These are phyloP conservation scores for Wickerhamomyces queroliae DNA, from an alignment of 805 yeast genomes.

Conservation along the genomic window DNA sequence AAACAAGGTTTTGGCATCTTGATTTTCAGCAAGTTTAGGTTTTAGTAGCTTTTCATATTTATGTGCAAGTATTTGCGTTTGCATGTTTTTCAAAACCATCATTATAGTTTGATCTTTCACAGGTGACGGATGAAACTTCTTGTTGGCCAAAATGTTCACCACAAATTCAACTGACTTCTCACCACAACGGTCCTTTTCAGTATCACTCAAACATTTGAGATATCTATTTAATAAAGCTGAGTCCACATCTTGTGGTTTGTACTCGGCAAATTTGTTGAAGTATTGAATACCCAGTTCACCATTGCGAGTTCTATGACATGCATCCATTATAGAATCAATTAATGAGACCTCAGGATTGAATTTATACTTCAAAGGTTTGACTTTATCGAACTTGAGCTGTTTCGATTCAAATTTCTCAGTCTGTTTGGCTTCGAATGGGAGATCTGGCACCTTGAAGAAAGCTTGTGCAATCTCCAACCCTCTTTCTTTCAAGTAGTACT, in stretches of 20 bases:
- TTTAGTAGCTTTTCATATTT: neutral
- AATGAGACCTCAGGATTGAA: slow-evolving; percentile 14
- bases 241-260: slow-evolving; percentile 12
- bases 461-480: slow-evolving; percentile 14
- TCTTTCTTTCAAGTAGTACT: slow-evolving; percentile 10
- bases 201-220: slow-evolving; percentile 7
- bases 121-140: neutral
- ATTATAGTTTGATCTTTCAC: neutral
- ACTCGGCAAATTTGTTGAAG: slow-evolving; percentile 7
- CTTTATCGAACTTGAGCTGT: neutral
- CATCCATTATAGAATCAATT: slow-evolving; percentile 15
- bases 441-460: slow-evolving; percentile 12
- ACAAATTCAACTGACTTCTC: neutral
- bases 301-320: slow-evolving; percentile 13
- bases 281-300: slow-evolving; percentile 7
- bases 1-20: neutral
- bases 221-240: slow-evolving; percentile 15
- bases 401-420: neutral
- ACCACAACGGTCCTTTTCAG: no score
- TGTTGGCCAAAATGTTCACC: neutral
- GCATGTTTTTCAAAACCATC: neutral
- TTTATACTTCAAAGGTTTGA: slow-evolving; percentile 8
- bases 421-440: neutral
- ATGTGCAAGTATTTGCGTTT: neutral
- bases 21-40: neutral